Conservation (phyloP, 1,139 yeast genomes). For the Nematodospora anomalae region DNA sequence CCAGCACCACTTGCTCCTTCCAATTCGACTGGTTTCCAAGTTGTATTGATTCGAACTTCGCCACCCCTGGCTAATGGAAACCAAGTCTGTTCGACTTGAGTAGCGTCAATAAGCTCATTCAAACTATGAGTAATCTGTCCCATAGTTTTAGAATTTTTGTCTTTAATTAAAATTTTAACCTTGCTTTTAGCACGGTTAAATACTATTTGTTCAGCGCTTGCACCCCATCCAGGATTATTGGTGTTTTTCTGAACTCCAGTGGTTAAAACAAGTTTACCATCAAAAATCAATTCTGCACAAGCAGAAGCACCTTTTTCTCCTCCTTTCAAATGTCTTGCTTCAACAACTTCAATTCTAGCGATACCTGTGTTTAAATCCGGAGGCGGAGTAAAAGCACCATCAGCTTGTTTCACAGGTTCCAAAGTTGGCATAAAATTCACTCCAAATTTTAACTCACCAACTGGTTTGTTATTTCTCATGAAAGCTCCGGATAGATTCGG, state of each 20-base stretch:
- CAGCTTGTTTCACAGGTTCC: slow-evolving; percentile 72
- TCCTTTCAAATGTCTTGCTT: slow-evolving; percentile 51
- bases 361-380: slow-evolving; percentile 95
- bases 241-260: slow-evolving; percentile 62
- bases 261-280: slow-evolving; percentile 57
- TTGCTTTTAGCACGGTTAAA: slow-evolving; percentile 70
- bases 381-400: slow-evolving; percentile 83
- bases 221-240: slow-evolving; percentile 69
- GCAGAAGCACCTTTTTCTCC: slow-evolving; percentile 54
- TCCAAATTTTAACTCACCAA: slow-evolving; percentile 72
- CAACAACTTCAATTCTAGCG: slow-evolving; percentile 55
- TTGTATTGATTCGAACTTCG: slow-evolving; percentile 64
- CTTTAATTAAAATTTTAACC: slow-evolving; percentile 65
- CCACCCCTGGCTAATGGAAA: slow-evolving; percentile 71
- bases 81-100: slow-evolving; percentile 77
- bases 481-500: slow-evolving; percentile 56
- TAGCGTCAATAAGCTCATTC: slow-evolving; percentile 71
- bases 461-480: slow-evolving; percentile 75
- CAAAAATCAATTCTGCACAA: slow-evolving; percentile 67
- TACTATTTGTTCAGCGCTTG: slow-evolving; percentile 68
- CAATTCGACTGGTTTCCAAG: slow-evolving; percentile 86
- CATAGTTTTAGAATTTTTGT: slow-evolving; percentile 53
- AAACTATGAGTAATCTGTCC: slow-evolving; percentile 67
- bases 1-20: slow-evolving; percentile 65
- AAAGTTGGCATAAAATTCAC: slow-evolving; percentile 77